Evolutionary conservation across 768 basidiomycete species (phyloP).

Genomic region (Termitomyces sp.): DNA sequence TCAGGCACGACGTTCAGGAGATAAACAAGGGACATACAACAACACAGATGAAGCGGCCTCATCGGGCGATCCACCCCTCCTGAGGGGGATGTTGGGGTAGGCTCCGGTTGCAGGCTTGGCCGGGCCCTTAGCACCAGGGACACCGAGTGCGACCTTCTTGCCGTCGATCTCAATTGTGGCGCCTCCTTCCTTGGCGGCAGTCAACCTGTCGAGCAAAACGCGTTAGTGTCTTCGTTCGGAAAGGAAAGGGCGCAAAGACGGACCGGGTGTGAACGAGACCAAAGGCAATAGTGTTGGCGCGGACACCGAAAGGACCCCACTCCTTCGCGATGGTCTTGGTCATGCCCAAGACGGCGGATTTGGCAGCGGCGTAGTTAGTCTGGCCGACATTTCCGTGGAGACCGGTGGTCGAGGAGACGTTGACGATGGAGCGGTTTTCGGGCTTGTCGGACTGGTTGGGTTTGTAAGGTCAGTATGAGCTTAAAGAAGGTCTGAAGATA

Average conservation of each 20-base stretch:
- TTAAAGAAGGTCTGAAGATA: neutral
- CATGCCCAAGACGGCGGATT: conserved; percentile 71
- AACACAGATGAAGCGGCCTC: conserved; percentile 74
- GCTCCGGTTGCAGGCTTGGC: conserved; percentile 23
- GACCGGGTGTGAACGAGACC: conserved; percentile 76
- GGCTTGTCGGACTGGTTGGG: conserved; percentile 41
- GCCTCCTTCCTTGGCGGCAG: conserved; percentile 74
- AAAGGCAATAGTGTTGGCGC: conserved; percentile 78
- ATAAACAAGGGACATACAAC: conserved; percentile 50
- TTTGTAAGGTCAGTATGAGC: neutral
- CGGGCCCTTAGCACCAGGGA: conserved; percentile 51
- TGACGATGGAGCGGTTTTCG: conserved; percentile 72
- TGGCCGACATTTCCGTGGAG: conserved; percentile 87
- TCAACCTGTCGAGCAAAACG: conserved; percentile 43
- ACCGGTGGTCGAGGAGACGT: conserved; percentile 79
- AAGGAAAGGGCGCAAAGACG: conserved; percentile 5
- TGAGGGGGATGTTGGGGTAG: conserved; percentile 53
- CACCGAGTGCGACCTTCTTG: conserved; percentile 78
- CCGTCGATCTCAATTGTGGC: conserved; percentile 74
- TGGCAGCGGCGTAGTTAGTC: conserved; percentile 77
- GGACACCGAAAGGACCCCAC: conserved; percentile 80
- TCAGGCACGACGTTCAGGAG: conserved; percentile 1
- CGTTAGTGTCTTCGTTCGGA: neutral
- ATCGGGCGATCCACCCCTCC: conserved; percentile 62
- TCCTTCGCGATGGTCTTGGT: conserved; percentile 87